Evolutionary conservation across 179 eudicot species (phyloP).

Genomic region (Camellia oleifera): DNA sequence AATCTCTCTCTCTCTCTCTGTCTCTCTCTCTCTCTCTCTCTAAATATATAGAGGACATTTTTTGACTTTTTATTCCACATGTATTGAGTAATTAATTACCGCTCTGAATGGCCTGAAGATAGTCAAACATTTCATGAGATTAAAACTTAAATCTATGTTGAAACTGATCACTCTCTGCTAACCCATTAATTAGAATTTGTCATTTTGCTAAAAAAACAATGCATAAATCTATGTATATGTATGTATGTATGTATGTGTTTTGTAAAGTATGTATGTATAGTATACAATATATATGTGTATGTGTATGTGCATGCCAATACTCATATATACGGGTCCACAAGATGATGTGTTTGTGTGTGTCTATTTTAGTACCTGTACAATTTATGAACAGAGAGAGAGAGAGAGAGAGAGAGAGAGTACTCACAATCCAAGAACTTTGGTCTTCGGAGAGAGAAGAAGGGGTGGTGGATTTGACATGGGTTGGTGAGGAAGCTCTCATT

Average conservation of each 20-base stretch:
- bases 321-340: neutral
- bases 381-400: neutral
- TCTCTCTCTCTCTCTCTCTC: too few species aligned
- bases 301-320: neutral
- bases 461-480: conserved; percentile 44
- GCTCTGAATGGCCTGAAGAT: too few species aligned
- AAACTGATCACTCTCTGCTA: too few species aligned
- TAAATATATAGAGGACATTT: too few species aligned
- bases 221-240: neutral
- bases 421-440: conserved; percentile 36
- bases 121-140: too few species aligned
- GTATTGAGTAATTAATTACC: too few species aligned
- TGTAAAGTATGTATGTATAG: too few species aligned
- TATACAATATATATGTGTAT: neutral
- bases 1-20: too few species aligned
- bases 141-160: too few species aligned
- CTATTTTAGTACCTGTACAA: too few species aligned
- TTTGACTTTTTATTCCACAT: too few species aligned
- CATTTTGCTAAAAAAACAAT: neutral
- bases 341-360: neutral
- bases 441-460: conserved; percentile 23
- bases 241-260: too few species aligned
- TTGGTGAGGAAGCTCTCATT: conserved; percentile 91
- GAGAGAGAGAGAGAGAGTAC: neutral
- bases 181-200: neutral